These are phyloP conservation scores for Komagataella ulmi DNA, from an alignment of 805 yeast species.

Conservation along the genomic window DNA sequence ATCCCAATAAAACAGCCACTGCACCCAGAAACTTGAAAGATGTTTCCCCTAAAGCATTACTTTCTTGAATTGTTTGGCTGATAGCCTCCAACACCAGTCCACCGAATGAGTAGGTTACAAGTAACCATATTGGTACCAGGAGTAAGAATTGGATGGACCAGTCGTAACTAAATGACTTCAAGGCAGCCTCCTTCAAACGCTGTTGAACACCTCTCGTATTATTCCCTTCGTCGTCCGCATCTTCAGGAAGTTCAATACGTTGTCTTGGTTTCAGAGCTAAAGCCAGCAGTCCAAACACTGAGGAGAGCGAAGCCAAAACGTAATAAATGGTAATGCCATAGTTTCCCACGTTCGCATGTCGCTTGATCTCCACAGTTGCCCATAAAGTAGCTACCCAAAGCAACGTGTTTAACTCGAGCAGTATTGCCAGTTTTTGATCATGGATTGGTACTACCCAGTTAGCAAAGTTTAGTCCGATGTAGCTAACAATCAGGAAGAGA, in stretches of 20 bases:
- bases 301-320: constrained; percentile 28
- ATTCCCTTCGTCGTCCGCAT: neutral
- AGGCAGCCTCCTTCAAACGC: constrained; percentile 15
- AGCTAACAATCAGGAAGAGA: constrained; percentile 39
- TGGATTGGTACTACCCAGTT: constrained; percentile 32
- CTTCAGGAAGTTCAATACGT: neutral
- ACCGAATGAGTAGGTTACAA: constrained; percentile 40
- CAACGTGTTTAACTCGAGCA: constrained; percentile 38
- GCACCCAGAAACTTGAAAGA: constrained; percentile 22
- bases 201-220: constrained; percentile 2
- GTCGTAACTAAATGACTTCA: constrained; percentile 48
- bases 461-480: constrained; percentile 34
- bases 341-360: constrained; percentile 39
- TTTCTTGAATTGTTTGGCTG: constrained; percentile 63
- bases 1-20: constrained; percentile 22
- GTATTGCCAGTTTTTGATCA: constrained; percentile 45
- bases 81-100: constrained; percentile 48
- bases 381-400: constrained; percentile 46
- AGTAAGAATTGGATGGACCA: constrained; percentile 70
- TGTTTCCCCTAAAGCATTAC: constrained; percentile 24
- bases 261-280: constrained; percentile 20
- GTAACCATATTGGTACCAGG: constrained; percentile 51
- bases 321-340: constrained; percentile 34
- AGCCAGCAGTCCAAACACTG: constrained; percentile 39
- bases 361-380: constrained; percentile 33